These are phyloP conservation scores for Nymphaea colorata DNA, from an alignment of 164 flowering plant species.

Conservation along the genomic window DNA sequence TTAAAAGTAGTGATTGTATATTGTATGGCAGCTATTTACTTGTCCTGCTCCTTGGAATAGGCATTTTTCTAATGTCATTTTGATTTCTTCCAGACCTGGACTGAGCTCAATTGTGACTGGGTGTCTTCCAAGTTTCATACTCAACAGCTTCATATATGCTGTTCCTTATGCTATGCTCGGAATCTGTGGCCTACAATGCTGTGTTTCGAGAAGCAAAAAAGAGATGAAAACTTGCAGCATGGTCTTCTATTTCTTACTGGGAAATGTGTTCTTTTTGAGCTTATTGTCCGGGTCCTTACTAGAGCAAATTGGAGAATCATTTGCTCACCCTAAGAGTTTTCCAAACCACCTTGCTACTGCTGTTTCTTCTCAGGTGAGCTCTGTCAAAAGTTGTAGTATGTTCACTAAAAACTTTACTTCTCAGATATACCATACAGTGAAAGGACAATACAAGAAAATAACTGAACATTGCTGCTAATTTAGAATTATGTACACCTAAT, in stretches of 20 bases:
- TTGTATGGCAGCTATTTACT: no score
- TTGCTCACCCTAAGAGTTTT: constrained; percentile 50
- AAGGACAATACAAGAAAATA: no score
- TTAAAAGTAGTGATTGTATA: no score
- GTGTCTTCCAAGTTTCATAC: constrained; percentile 78
- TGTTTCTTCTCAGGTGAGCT: constrained; percentile 74
- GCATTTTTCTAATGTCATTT: no score
- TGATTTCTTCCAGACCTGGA: constrained; percentile 55
- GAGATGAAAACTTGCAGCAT: constrained; percentile 80
- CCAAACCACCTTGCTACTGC: constrained; percentile 83
- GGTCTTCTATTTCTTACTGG: constrained; percentile 88
- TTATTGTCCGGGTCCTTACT: constrained; percentile 81
- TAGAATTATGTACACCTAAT: no score
- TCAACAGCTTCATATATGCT: constrained; percentile 58
- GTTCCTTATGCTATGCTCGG: constrained; percentile 70
- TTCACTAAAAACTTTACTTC: no score
- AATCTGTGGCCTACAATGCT: constrained; percentile 51
- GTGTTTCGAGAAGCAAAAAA: constrained; percentile 50
- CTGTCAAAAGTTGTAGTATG: neutral
- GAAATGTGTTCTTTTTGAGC: constrained; percentile 82
- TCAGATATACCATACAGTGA: no score
- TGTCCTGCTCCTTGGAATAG: no score
- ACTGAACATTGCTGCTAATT: no score
- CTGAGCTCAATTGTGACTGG: constrained; percentile 74
- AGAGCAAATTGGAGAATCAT: constrained; percentile 67